Evolutionary conservation across 2,329 filamentous ascomycete species (phyloP).

Genomic region (Fusarium pseudonygamai): DNA sequence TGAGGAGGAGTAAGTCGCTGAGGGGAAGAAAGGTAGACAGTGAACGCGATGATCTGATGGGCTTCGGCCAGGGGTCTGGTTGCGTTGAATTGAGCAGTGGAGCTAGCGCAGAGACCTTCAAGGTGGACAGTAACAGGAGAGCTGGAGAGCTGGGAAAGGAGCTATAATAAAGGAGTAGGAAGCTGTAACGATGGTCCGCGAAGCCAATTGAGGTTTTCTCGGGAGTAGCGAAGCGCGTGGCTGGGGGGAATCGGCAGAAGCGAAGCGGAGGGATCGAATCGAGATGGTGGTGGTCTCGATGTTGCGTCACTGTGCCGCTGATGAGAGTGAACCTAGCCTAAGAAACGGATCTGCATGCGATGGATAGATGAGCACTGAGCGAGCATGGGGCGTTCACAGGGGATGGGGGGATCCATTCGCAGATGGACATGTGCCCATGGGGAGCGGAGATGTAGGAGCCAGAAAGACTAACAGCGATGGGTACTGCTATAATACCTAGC

Average conservation of each 20-base stretch:
- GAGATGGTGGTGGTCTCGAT: slow-evolving; percentile 40
- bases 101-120: slow-evolving; percentile 11
- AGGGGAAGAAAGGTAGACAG: slow-evolving; percentile 9
- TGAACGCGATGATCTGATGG: slow-evolving; percentile 35
- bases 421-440: slow-evolving; percentile 31
- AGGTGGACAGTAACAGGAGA: slow-evolving; percentile 7
- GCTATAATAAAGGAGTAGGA: slow-evolving; percentile 29
- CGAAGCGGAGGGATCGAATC: slow-evolving; percentile 35
- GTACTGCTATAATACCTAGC: slow-evolving; percentile 2
- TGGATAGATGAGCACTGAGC: slow-evolving; percentile 20
- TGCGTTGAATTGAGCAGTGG: slow-evolving; percentile 13
- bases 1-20: slow-evolving; percentile 17
- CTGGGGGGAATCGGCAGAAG: slow-evolving; percentile 36
- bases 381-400: slow-evolving; percentile 34
- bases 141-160: slow-evolving; percentile 5
- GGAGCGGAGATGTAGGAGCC: slow-evolving; percentile 16
- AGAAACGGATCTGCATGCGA: slow-evolving; percentile 40
- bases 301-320: slow-evolving; percentile 43
- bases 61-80: slow-evolving; percentile 15
- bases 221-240: slow-evolving; percentile 35
- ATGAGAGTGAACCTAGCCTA: slow-evolving; percentile 34
- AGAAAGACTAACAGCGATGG: slow-evolving; percentile 19
- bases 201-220: slow-evolving; percentile 42
- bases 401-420: slow-evolving; percentile 11
- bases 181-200: slow-evolving; percentile 36